Base-by-base conservation (phyloP, 1,284 basidiomycete genomes). In the Tilletia caries region DNA sequence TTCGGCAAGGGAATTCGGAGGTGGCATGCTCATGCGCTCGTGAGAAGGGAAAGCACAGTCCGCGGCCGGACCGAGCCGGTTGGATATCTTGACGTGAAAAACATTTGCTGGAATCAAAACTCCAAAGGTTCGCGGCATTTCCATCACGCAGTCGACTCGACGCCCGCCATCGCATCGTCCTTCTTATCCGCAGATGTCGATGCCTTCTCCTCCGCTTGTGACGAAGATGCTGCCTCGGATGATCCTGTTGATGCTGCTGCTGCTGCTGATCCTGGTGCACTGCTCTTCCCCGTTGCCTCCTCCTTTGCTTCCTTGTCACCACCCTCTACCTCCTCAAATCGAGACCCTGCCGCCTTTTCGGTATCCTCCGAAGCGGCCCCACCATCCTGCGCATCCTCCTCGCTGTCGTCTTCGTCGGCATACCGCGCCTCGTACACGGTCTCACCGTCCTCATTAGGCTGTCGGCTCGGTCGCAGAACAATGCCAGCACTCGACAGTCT, bases 361-460 rank as follows among this genome's bases (percentile, higher is more conserved):
- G 32, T 29, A 3, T 44, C 66, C 23, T 67, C 67, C 20, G 34
- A 25, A 8, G 70, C 75, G 10, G 71, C 71, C 27, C 77, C 72
- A 27, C 73, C 70, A 32, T 77, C 74, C n/a, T 71, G 69, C n/a
- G 50, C 37, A 23, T 70, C 68, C 64, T 72, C 62, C 15, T 46
- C 46, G 29, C 33, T 71, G 65, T 78, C 76, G 18, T 78, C 75
- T 44, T 78, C 74, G 62, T 78, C 72, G 18, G 75, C 75, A n/a
- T 79, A 76, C 67, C 79, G 78, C 34, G 79, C 77, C 67, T 81
- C 75, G 67, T 80, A 80, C 2, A 78, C 73, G 34, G 76, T 70
- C 46, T 78, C 77, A 27, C 79, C 79, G 18, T 71, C 74, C 13
- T 78, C 73, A 41, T 77, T 75, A 25, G 70, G 73, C 52, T 75